Base-by-base conservation (phyloP, 768 basidiomycete species). In the Mycena pura region DNA sequence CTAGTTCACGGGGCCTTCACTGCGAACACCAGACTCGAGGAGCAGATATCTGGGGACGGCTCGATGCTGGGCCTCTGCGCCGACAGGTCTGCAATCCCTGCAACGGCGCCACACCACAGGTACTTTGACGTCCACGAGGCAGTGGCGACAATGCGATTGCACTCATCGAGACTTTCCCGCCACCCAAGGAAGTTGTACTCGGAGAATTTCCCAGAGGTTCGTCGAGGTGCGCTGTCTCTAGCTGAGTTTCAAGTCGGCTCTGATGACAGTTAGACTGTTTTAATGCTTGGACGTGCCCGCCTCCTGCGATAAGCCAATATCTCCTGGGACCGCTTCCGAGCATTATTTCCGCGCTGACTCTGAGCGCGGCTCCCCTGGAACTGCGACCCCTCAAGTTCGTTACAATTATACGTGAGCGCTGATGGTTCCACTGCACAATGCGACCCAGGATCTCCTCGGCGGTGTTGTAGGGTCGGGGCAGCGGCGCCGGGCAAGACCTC, bases 101-200 rank as follows among this genome's bases (percentile, higher is more conserved):
- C 41, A 15, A 53, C 39, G 7, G 64, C 64, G 25, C 64, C 64
- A 19, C 57, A 27, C n/a, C 6, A 39, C 3, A 66, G 52, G 64
- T 62, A 66, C 31, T 49, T 66, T 21, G 60, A 62, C 47, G 60
- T 66, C 19, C 56, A 62, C n/a, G 64, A 66, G 21, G 64, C 53
- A 2, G 52, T 36, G 5, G 64, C 40, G 64, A 66, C n/a, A 66
- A 62, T 43, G 21, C 47, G 13, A 57, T 66, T 34, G 7, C 38
- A 9, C 51, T 66, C 36, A 62, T 66, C 11, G 60, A 66, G 60
- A 66, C 44, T 27, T 66, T 66, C 22, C 15, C 64, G 3, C 64
- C 64, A 0, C 47, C 51, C 0, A 66, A 66, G 57, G 60, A 50
- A 0, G 64, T 62, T 17, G 64, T 66, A 5, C 64, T 66, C 4